Base-by-base conservation (phyloP, 2,329 filamentous ascomycete genomes). In the Aureobasidium pullulans region DNA sequence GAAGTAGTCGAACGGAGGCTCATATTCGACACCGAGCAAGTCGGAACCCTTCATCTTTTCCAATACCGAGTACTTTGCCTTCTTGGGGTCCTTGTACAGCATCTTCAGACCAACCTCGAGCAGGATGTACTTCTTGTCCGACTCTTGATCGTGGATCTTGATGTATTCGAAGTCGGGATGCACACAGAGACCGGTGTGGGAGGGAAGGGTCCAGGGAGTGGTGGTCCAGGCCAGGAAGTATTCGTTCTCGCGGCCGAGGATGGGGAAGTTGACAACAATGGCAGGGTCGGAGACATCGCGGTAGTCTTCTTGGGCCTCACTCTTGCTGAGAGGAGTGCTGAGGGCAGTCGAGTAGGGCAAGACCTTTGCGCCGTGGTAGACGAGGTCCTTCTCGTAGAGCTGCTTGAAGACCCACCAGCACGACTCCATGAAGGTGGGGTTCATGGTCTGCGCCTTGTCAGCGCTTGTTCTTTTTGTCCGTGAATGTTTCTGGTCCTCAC, bases 331-430 rank as follows among this genome's bases (percentile, higher is more conserved):
- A 5, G 91, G 88, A 2, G 92, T 96, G 59, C 88, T 91, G 69
- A 96, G 82, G 15, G 87, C 90, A 1, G 91, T 96, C 32, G 90
- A 96, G 74, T 94, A 97, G 11, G 93, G 93, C 89, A 97, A 94
- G 63, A 97, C 90, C 69, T 87, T 85, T 74, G 94, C 89, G 44
- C 90, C 92, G 66, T 90, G 88, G 72, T 96, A 97, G 59, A 96
- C 90, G 63, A 88, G 80, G 60, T 85, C 89, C 76, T 96, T 96
- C 67, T 96, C 89, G 72, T 90, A 95, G 28, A 96, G 81, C 71
- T 93, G 85, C 78, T 94, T 95, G 79, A 96, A 96, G 16, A 94
- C 88, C 92, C 93, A 96, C 93, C 93, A 97, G 64, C 89, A 85
- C 0, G 88, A 88, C 77, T 96, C 93, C 93, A 96, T 97, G 76